phyloP scores from a whole-genome alignment of 192 early-diverging fungal species.

The Rhizophagus clarus region DNA sequence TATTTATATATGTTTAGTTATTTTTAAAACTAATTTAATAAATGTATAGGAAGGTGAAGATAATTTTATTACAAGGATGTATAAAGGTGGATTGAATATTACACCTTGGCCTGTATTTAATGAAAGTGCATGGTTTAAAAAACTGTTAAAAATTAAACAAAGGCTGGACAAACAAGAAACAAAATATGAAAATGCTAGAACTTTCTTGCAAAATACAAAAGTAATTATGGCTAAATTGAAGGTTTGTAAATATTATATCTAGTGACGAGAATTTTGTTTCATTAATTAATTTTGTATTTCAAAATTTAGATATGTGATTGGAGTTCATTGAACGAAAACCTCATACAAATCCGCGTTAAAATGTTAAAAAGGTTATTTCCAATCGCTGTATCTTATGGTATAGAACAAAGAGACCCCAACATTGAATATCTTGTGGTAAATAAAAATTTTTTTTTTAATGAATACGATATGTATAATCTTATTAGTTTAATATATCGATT shows the following conservation, averaged over 20 bases:
- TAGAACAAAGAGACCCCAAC: background rate
- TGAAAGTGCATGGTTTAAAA: slow-evolving; percentile 3
- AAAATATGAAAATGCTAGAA: slow-evolving; percentile 19
- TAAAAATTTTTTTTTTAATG: background rate
- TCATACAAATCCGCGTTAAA: slow-evolving; percentile 4
- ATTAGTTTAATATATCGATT: background rate
- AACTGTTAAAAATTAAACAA: background rate
- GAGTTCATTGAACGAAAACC: slow-evolving; percentile 11
- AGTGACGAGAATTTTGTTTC: no score
- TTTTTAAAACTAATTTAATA: no score
- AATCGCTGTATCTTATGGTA: slow-evolving; percentile 15
- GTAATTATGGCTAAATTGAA: slow-evolving; percentile 15
- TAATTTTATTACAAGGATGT: slow-evolving; percentile 32
- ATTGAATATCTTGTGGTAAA: background rate
- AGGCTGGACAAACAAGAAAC: background rate
- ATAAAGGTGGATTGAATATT: background rate
- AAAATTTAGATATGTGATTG: slow-evolving; percentile 23
- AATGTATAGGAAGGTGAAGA: slow-evolving; percentile 18
- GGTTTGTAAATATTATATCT: background rate
- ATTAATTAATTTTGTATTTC: no score
- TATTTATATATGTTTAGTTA: no score
- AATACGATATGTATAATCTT: background rate
- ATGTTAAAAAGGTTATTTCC: background rate
- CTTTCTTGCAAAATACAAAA: slow-evolving; percentile 7
- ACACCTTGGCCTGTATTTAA: slow-evolving; percentile 26